Evolutionary conservation across 163 green algal species (phyloP).

Genomic region (Scenedesmus sp.): DNA sequence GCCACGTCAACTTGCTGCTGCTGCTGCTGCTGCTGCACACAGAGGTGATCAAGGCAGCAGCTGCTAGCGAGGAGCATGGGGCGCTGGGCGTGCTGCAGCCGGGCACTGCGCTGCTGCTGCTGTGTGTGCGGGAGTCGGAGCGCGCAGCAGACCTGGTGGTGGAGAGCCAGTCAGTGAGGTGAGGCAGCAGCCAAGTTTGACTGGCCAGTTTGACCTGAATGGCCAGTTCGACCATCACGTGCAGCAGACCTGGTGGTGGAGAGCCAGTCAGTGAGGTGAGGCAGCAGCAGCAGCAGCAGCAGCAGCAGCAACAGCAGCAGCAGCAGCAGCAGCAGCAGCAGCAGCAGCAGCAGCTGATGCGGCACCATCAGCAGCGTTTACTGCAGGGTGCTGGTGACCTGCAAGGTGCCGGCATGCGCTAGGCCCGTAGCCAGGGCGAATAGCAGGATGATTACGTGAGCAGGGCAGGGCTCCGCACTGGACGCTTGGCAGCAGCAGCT

Average conservation of each 20-base stretch:
- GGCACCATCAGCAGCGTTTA: too few relatives aligned
- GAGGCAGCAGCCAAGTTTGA: neutral
- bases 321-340: neutral
- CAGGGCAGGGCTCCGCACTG: neutral
- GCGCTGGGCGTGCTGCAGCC: conserved; percentile 15
- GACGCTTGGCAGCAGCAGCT: too few relatives aligned
- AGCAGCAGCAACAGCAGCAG: neutral
- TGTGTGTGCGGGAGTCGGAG: conserved; percentile 43
- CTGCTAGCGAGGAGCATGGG: neutral
- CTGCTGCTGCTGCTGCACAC: neutral
- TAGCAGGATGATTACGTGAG: too few relatives aligned
- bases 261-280: neutral
- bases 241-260: neutral
- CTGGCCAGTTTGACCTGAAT: neutral
- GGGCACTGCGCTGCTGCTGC: conserved; percentile 50
- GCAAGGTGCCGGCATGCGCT: neutral
- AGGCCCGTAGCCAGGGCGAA: neutral
- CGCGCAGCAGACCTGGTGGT: conserved; percentile 45
- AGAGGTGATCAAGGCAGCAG: neutral
- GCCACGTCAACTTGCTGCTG: neutral
- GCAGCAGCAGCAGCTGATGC: neutral
- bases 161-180: conserved; percentile 48
- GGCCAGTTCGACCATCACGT: neutral
- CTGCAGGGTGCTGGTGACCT: too few relatives aligned
- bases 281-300: neutral